Percentiles rank a stretch among this genome's conserved stretches.
Conservation (phyloP, 805 yeast genomes). For the Naumovozyma baii region DNA sequence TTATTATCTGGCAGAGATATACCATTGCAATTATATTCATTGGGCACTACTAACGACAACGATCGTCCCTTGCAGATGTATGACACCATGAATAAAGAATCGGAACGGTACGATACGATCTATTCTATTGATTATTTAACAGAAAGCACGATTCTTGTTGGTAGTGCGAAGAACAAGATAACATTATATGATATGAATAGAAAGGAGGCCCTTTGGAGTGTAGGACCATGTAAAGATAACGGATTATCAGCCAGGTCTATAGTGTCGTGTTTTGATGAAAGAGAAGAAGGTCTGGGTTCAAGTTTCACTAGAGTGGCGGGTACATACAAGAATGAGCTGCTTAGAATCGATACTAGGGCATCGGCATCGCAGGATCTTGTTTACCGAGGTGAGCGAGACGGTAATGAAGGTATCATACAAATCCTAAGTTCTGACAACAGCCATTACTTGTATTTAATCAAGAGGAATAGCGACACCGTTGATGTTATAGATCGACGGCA, state of each 20-base stretch:
- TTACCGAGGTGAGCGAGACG: not conserved
- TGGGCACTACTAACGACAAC: conserved; percentile 14
- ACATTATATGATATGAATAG: conserved; percentile 27
- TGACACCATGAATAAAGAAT: conserved; percentile 24
- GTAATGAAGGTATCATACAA: conserved; percentile 16
- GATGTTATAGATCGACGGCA: conserved; percentile 31
- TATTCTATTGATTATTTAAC: conserved; percentile 16
- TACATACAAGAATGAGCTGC: conserved; percentile 25
- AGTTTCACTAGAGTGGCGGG: conserved; percentile 19
- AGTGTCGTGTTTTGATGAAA: conserved; percentile 23
- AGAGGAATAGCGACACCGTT: conserved; percentile 25
- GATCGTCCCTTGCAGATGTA: conserved; percentile 14
- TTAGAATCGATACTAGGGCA: conserved; percentile 17
- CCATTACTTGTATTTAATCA: conserved; percentile 28
- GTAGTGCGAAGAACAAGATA: conserved; percentile 23
- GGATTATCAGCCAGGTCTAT: conserved; percentile 12
- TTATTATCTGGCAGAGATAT: conserved; percentile 26
- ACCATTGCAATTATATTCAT: conserved; percentile 30
- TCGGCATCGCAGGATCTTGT: not conserved
- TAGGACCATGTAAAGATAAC: too few relatives aligned
- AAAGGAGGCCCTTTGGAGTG: conserved; percentile 17
- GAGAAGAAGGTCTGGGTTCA: too few relatives aligned
- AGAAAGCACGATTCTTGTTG: conserved; percentile 24
- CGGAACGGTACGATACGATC: conserved; percentile 29
- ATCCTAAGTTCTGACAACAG: conserved; percentile 31